A percentile compares a stretch with the other conserved stretches of the same genome.
Conservation (phyloP, 306 rosid species). For the Alnus rubra region DNA sequence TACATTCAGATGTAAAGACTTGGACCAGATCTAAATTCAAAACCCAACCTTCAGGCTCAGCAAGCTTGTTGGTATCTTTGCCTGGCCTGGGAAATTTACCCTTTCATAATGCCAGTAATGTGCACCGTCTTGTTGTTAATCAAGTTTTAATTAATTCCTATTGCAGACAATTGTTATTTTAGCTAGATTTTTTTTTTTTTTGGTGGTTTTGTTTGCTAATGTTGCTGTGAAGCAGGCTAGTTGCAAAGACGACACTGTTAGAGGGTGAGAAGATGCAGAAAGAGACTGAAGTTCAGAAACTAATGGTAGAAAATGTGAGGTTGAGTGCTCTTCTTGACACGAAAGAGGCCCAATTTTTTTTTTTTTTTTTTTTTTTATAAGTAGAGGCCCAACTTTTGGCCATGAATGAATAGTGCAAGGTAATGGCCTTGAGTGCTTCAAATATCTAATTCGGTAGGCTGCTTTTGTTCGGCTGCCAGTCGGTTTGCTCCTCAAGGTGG, state of each 20-base stretch:
- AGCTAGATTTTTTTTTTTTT: neutral
- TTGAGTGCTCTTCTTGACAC: slow-evolving; percentile 93
- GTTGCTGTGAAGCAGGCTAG: slow-evolving; percentile 63
- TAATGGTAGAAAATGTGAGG: slow-evolving; percentile 90
- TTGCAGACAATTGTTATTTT: neutral
- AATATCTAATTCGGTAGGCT: slow-evolving; percentile 45
- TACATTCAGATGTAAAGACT: neutral
- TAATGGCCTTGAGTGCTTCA: slow-evolving; percentile 94
- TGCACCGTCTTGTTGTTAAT: neutral
- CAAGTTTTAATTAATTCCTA: neutral
- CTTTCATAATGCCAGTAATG: neutral
- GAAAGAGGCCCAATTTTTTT: slow-evolving; percentile 97
- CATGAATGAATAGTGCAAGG: slow-evolving; percentile 95
- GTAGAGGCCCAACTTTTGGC: slow-evolving; percentile 98
- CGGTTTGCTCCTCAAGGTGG: slow-evolving; percentile 18
- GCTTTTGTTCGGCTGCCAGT: slow-evolving; percentile 2
- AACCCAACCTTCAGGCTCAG: neutral
- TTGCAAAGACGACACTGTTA: slow-evolving; percentile 81
- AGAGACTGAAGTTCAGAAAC: slow-evolving; percentile 94
- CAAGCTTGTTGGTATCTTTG: neutral
- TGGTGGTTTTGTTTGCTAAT: slow-evolving; percentile 24
- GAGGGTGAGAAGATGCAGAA: slow-evolving; percentile 98
- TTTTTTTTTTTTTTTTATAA: no score
- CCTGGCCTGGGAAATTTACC: neutral
- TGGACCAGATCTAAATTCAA: neutral